These are phyloP conservation scores for Mortierella hygrophila DNA, from an alignment of 192 early-diverging fungal genomes.

Conservation along the genomic window DNA sequence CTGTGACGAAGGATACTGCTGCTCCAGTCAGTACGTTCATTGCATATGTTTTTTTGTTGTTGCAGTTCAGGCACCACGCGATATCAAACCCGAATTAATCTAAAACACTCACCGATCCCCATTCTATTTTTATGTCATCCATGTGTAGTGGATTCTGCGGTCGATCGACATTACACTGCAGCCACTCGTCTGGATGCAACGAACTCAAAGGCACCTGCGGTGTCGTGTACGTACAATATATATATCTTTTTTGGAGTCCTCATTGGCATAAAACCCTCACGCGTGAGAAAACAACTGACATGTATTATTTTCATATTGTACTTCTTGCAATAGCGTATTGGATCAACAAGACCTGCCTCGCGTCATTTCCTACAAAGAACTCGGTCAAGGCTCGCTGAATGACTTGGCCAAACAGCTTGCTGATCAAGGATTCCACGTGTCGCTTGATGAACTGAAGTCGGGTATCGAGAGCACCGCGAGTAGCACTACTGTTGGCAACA, in stretches of 20 bases:
- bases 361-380: conserved; percentile 32
- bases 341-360: conserved; percentile 31
- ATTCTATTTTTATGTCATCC: neutral
- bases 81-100: neutral
- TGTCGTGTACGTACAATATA: conserved; percentile 25
- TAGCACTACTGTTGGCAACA: neutral
- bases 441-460: conserved; percentile 8
- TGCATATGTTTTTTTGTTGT: no score
- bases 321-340: conserved; percentile 13
- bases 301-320: neutral
- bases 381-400: neutral
- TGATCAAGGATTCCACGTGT: conserved; percentile 33
- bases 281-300: neutral
- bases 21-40: conserved; percentile 32
- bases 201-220: conserved; percentile 60
- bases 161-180: conserved; percentile 22
- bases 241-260: neutral
- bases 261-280: neutral
- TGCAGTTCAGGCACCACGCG: neutral
- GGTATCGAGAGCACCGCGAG: neutral
- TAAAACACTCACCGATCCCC: neutral
- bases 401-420: conserved; percentile 16
- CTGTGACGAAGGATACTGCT: conserved; percentile 43
- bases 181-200: conserved; percentile 53
- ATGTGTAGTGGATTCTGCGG: conserved; percentile 42